These are phyloP conservation scores for Geranium rotundifolium DNA, from an alignment of 345 rosid species.

Conservation along the genomic window DNA sequence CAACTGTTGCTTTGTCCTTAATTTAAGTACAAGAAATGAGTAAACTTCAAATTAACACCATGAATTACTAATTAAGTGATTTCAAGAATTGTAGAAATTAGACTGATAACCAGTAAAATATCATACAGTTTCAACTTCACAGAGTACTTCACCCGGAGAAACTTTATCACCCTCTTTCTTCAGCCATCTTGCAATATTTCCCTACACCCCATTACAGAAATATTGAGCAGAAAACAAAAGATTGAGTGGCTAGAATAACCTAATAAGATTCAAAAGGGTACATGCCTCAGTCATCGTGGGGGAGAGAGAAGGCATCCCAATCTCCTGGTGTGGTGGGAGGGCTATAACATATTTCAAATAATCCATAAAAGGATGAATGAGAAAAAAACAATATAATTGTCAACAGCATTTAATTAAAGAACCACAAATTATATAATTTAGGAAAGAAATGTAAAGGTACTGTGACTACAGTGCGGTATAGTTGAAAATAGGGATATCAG, in stretches of 20 bases:
- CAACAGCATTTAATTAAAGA: background rate
- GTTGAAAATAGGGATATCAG: background rate
- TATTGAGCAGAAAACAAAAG: background rate
- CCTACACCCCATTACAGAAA: slow-evolving; percentile 37
- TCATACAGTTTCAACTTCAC: slow-evolving; percentile 98
- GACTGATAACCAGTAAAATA: background rate
- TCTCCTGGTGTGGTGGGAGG: slow-evolving; percentile 90
- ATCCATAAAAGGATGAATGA: background rate
- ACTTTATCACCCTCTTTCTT: slow-evolving; percentile 94
- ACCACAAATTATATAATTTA: background rate
- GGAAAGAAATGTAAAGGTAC: background rate
- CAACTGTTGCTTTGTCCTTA: slow-evolving; percentile 93
- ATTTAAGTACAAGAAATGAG: slow-evolving; percentile 5
- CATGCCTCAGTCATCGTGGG: slow-evolving; percentile 97
- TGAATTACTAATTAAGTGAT: background rate
- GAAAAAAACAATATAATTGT: background rate
- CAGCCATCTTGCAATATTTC: slow-evolving; percentile 93
- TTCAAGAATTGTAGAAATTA: background rate
- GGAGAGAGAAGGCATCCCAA: slow-evolving; percentile 99
- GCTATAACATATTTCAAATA: slow-evolving; percentile 36
- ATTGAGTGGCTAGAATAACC: background rate
- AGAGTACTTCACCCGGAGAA: slow-evolving; percentile 86
- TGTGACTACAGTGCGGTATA: background rate
- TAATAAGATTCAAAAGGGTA: background rate
- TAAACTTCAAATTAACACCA: slow-evolving; percentile 3